Conservation (phyloP, 1,139 yeast species). For the Yarrowia galli region DNA sequence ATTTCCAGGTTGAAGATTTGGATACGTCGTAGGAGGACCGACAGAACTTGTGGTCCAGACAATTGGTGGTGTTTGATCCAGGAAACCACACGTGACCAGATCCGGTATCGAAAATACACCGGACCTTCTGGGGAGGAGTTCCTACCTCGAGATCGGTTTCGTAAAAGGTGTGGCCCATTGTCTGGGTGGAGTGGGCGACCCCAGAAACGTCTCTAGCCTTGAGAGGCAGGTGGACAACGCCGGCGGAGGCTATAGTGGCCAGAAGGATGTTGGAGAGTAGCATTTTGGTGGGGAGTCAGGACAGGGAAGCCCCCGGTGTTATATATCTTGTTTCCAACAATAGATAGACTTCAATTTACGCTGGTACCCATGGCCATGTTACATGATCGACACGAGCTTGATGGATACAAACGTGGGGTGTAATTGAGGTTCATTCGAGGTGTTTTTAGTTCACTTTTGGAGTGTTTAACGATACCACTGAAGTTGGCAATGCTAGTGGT, state of each 20-base stretch:
- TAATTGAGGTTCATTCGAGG: too few relatives aligned
- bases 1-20: not conserved
- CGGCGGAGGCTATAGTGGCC: not conserved
- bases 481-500: too few relatives aligned
- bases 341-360: too few relatives aligned
- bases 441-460: too few relatives aligned
- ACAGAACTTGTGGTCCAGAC: not conserved
- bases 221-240: not conserved
- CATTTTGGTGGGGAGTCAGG: not conserved
- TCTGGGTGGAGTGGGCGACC: not conserved
- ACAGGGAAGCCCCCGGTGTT: too few relatives aligned
- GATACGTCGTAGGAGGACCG: not conserved
- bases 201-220: not conserved
- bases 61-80: not conserved
- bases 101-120: not conserved
- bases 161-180: not conserved
- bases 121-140: not conserved
- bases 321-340: too few relatives aligned
- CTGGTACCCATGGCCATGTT: too few relatives aligned
- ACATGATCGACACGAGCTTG: too few relatives aligned
- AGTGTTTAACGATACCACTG: too few relatives aligned
- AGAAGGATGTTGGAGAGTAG: constrained; percentile 8
- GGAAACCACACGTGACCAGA: not conserved
- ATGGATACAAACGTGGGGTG: too few relatives aligned
- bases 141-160: not conserved